phyloP scores from a whole-genome alignment of 345 rosid species.

The Bruguiera gymnorhiza region DNA sequence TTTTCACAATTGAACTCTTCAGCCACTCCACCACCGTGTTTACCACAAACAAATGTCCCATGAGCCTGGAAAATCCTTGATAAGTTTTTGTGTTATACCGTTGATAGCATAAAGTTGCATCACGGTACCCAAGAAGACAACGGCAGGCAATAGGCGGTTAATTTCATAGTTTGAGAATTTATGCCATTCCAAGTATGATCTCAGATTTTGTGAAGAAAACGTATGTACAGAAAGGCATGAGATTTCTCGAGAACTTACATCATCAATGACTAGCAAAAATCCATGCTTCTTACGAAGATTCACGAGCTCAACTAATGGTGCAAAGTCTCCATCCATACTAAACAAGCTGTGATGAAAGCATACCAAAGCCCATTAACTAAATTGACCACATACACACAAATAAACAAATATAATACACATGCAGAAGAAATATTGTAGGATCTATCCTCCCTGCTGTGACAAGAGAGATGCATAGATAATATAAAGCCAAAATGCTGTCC shows the following conservation, averaged over 20 bases:
- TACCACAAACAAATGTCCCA: constrained; percentile 95
- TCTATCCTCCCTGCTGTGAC: neutral
- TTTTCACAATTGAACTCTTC: constrained; percentile 78
- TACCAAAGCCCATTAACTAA: constrained; percentile 4
- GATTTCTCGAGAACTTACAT: constrained; percentile 49
- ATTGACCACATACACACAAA: neutral
- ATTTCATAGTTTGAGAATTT: neutral
- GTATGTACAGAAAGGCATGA: neutral
- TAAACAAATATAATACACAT: neutral
- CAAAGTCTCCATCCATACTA: constrained; percentile 99
- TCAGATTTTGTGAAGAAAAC: neutral
- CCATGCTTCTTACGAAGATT: constrained; percentile 71
- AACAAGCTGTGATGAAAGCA: constrained; percentile 54
- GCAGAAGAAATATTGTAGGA: neutral
- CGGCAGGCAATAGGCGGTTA: neutral
- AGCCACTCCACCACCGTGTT: constrained; percentile 87
- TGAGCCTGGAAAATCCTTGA: constrained; percentile 60
- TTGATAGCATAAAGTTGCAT: neutral
- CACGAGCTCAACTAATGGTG: constrained; percentile 77
- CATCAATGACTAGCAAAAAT: constrained; percentile 81
- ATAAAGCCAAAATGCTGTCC: neutral
- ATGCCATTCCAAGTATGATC: neutral
- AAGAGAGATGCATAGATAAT: neutral
- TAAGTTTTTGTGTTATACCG: constrained; percentile 1
- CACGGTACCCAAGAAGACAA: neutral